phyloP scores from a whole-genome alignment of 2,329 filamentous ascomycete species.

The Pseudophaeomoniella oleicola region DNA sequence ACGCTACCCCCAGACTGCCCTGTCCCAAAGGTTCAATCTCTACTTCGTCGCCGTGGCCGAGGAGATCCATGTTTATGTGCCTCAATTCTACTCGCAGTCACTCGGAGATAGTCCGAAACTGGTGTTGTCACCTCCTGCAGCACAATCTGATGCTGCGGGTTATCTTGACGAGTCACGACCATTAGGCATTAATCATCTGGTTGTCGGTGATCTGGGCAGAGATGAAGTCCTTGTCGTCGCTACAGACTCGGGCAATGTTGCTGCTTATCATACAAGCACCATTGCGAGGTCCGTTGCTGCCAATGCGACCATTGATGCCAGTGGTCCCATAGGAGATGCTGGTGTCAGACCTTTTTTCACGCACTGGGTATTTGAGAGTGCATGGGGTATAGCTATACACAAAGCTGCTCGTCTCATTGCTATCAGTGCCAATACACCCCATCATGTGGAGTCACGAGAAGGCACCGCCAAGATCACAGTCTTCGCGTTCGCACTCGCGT shows the following conservation, averaged over 20 bases:
- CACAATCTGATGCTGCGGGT: constrained; percentile 30
- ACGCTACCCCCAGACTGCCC: constrained; percentile 18
- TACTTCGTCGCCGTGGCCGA: constrained; percentile 27
- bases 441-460: constrained; percentile 5
- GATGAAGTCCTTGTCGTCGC: constrained; percentile 54
- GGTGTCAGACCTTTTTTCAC: constrained; percentile 48
- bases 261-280: constrained; percentile 50
- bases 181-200: constrained; percentile 55
- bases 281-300: constrained; percentile 31
- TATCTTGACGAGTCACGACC: constrained; percentile 36
- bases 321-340: constrained; percentile 13
- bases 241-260: constrained; percentile 63
- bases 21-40: constrained; percentile 32
- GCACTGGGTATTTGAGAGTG: constrained; percentile 60
- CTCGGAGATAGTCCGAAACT: constrained; percentile 23
- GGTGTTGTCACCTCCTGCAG: constrained; percentile 26
- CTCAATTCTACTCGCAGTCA: constrained; percentile 23
- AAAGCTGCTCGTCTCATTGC: constrained; percentile 70
- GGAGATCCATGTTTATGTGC: constrained; percentile 29
- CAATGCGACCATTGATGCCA: constrained; percentile 4
- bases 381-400: constrained; percentile 83
- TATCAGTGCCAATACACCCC: constrained; percentile 57
- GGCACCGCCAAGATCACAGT: constrained; percentile 11
- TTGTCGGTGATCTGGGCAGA: constrained; percentile 53
- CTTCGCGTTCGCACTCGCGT: constrained; percentile 23